These are phyloP conservation scores for Xylaria scruposa DNA, from an alignment of 495 filamentous ascomycete species.

Conservation along the genomic window DNA sequence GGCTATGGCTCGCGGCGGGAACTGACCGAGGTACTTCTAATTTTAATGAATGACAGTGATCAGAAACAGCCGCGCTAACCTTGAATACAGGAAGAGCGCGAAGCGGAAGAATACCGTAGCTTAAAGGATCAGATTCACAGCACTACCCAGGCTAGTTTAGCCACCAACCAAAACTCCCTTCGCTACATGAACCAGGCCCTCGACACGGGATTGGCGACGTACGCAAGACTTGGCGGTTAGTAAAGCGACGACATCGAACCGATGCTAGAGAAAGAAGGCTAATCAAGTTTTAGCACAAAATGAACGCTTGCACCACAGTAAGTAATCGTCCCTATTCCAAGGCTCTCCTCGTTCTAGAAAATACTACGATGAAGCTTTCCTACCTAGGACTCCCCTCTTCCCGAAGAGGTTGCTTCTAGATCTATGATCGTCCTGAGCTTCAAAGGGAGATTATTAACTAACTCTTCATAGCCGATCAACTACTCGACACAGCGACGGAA, in stretches of 20 bases:
- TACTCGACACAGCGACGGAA: slow-evolving; percentile 67
- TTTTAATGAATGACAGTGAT: neutral
- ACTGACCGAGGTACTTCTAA: slow-evolving; percentile 64
- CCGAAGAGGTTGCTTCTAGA: neutral
- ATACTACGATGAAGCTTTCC: neutral
- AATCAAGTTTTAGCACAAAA: slow-evolving; percentile 55
- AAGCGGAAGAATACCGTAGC: slow-evolving; percentile 36
- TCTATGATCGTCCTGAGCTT: no score
- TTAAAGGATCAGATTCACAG: slow-evolving; percentile 18
- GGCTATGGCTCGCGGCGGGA: slow-evolving; percentile 72
- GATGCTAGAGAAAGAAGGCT: neutral
- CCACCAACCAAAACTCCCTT: slow-evolving; percentile 70
- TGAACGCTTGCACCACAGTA: slow-evolving; percentile 74
- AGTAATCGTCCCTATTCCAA: neutral
- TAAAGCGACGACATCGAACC: neutral
- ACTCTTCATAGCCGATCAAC: slow-evolving; percentile 62
- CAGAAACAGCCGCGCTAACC: neutral
- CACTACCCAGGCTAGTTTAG: slow-evolving; percentile 76
- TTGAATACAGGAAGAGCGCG: slow-evolving; percentile 46
- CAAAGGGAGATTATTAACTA: neutral
- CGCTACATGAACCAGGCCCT: slow-evolving; percentile 70
- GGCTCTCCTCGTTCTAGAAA: neutral
- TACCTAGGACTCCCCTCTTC: neutral
- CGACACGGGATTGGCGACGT: slow-evolving; percentile 71
- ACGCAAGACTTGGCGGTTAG: slow-evolving; percentile 68